Conservation (phyloP, 2,329 filamentous ascomycete genomes). For the Whalleya microplaca region DNA sequence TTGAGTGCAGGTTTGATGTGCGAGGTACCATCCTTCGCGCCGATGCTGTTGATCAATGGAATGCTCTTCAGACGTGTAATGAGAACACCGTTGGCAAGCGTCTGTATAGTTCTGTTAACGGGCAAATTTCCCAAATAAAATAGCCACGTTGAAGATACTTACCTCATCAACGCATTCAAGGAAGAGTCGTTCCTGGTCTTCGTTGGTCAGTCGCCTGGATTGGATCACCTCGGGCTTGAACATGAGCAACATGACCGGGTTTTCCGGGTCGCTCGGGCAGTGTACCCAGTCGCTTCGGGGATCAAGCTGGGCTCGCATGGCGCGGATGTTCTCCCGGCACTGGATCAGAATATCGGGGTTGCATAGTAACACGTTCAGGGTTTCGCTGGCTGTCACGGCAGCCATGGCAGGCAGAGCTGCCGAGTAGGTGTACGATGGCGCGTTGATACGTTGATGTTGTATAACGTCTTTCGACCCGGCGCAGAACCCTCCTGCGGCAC, state of each 20-base stretch:
- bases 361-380: constrained; percentile 81
- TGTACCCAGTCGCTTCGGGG: constrained; percentile 91
- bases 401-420: constrained; percentile 92
- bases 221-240: constrained; percentile 83
- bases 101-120: constrained; percentile 51
- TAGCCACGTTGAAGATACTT: constrained; percentile 38
- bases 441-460: constrained; percentile 92
- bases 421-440: constrained; percentile 92
- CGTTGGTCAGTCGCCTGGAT: constrained; percentile 66
- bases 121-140: not conserved
- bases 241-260: constrained; percentile 82
- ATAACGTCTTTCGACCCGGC: constrained; percentile 90
- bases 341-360: constrained; percentile 80
- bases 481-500: constrained; percentile 94
- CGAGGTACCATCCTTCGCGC: constrained; percentile 69
- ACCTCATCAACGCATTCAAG: constrained; percentile 98
- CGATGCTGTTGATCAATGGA: constrained; percentile 65
- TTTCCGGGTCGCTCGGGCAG: constrained; percentile 80
- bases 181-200: constrained; percentile 83
- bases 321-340: constrained; percentile 83
- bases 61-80: constrained; percentile 84
- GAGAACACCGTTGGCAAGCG: constrained; percentile 83
- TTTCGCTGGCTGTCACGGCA: constrained; percentile 94
- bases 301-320: constrained; percentile 85
- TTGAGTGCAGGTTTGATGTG: constrained; percentile 82